phyloP scores from a whole-genome alignment of 108 stramenopile genomes.

The Craspedostauros australis region DNA sequence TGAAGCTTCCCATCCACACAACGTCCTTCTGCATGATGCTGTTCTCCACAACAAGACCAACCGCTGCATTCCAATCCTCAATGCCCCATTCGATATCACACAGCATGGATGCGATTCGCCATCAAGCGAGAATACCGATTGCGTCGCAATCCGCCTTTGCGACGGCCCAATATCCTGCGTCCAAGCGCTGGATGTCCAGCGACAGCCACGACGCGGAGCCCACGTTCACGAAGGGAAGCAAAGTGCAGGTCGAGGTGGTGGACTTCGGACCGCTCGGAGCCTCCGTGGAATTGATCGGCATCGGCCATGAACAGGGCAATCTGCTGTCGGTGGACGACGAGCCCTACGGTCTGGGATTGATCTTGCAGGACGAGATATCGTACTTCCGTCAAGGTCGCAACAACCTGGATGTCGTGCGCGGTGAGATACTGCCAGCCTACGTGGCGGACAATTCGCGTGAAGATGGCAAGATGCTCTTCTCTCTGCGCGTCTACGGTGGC shows the following conservation, averaged over 20 bases:
- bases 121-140: no score
- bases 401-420: conserved; percentile 65
- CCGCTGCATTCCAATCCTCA: no score
- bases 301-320: conserved; percentile 46
- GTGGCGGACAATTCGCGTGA: conserved; percentile 59
- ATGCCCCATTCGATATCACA: no score
- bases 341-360: conserved; percentile 60
- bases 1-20: no score
- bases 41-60: no score
- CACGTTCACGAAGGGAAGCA: conserved; percentile 4
- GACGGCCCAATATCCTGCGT: no score
- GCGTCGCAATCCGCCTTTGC: no score
- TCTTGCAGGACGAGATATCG: conserved; percentile 65
- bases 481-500: conserved; percentile 60
- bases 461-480: conserved; percentile 61
- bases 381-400: conserved; percentile 64
- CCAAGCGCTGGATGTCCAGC: conserved; percentile 5
- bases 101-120: no score
- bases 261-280: conserved; percentile 76
- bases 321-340: conserved; percentile 51
- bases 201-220: neutral
- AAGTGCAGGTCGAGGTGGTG: conserved; percentile 67
- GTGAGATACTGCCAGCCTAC: conserved; percentile 71
- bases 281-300: conserved; percentile 60
- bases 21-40: no score